Base-by-base conservation (phyloP, 805 yeast species). In the Saturnispora besseyi region DNA sequence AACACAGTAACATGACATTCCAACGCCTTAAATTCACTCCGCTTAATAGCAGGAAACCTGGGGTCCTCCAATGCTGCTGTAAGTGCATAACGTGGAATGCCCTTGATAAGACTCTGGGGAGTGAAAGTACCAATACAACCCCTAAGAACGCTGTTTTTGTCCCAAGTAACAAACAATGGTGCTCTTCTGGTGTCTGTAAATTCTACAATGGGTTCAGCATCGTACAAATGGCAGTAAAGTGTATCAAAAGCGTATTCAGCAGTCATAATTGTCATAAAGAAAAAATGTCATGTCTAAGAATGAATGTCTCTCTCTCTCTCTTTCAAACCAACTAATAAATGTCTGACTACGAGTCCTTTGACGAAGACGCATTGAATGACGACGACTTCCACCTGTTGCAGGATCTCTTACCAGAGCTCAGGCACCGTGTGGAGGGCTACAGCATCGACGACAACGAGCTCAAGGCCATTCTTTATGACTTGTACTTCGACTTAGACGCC, bases 61-160 rank as follows among this genome's bases (percentile, higher is more conserved):
- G 82, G 62, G 59, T 93, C 99, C 46, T 86, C 78, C 7, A 88
- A 66, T 0, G 96, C 96, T 42, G 90, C 81, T 34, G 74, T 66
- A 15, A 83, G 48, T 0, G 96, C 73, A 60, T 82, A 91, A 36
- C 73, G 71, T 22, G 68, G 62, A 3, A 89, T 73, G 0, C 93
- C 96, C 1, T 60, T 46, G 15, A 74, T 80, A 2, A 86, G 57
- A 0, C 75, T 71, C 50, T 75, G 63, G 13, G 76, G 67, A 18
- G 73, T 69, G 62, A 93, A 93, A 0, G 96, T 90, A 1, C 99
- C 99, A 49, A 91, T 93, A 61, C 99, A 91, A 0, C 99, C 99
- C 41, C 98, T 71, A 44, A 91, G 69, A 12, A 69, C 66, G 24
- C 37, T 37, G 26, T 65, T 61, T 1, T 64, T 59, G 26, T 51